Evolutionary conservation across 78 protist species (phyloP).

Genomic region (Polysphondylium violaceum): DNA sequence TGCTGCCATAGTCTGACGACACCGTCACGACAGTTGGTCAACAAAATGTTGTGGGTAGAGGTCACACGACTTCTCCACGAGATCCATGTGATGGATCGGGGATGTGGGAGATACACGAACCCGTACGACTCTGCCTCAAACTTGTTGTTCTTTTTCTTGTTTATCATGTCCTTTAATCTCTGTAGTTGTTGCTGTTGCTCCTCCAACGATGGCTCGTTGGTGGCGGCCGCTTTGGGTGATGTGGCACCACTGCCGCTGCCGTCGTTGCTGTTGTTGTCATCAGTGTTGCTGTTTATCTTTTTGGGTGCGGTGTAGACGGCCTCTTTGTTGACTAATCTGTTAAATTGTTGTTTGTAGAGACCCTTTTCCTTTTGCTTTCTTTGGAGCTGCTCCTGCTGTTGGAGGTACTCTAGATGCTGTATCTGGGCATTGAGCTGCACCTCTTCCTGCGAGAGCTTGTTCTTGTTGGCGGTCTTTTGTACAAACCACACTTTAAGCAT

Average conservation of each 20-base stretch:
- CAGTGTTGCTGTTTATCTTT: background rate
- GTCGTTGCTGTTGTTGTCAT: background rate
- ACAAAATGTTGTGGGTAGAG: slow-evolving; percentile 32
- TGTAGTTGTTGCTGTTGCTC: background rate
- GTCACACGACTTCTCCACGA: slow-evolving; percentile 57
- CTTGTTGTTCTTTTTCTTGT: slow-evolving; percentile 26
- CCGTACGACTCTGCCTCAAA: slow-evolving; percentile 54
- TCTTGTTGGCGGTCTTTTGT: slow-evolving; percentile 34
- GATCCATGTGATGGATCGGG: slow-evolving; percentile 69
- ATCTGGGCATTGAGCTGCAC: background rate
- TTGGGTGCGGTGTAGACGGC: slow-evolving; percentile 13
- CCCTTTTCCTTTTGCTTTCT: slow-evolving; percentile 14
- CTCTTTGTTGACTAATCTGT: slow-evolving; percentile 25
- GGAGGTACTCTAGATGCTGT: background rate
- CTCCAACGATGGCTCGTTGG: background rate
- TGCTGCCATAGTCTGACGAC: slow-evolving; percentile 71
- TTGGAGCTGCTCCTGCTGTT: slow-evolving; percentile 13
- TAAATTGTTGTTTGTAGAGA: slow-evolving; percentile 38
- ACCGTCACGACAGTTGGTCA: slow-evolving; percentile 72
- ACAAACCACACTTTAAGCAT: slow-evolving; percentile 60
- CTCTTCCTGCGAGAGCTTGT: background rate
- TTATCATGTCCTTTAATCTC: background rate
- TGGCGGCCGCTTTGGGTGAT: background rate
- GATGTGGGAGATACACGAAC: slow-evolving; percentile 68
- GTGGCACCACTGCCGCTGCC: background rate